Conservation (phyloP, 805 yeast species). For the Debaryomyces hansenii region DNA sequence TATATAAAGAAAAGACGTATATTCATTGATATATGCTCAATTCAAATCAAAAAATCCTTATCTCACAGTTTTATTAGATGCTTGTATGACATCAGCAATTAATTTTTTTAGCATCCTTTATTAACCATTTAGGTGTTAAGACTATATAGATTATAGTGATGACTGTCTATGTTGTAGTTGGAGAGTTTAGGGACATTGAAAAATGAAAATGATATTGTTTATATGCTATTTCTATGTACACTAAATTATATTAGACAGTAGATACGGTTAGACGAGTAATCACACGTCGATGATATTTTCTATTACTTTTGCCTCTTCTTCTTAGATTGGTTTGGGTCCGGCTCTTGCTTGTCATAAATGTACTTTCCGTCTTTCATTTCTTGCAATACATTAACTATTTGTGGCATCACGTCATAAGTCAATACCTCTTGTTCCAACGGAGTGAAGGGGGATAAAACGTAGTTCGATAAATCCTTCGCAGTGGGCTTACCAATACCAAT, state of each 20-base stretch:
- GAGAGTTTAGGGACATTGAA: too few relatives aligned
- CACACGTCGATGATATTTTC: too few relatives aligned
- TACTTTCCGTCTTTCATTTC: constrained; percentile 23
- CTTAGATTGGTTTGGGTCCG: neutral
- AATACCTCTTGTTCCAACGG: constrained; percentile 44
- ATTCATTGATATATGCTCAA: neutral
- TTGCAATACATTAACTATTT: constrained; percentile 37
- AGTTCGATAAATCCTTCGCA: constrained; percentile 53
- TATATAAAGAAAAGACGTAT: neutral
- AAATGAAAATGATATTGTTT: too few relatives aligned
- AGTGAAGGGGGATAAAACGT: constrained; percentile 60
- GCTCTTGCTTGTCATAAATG: constrained; percentile 6
- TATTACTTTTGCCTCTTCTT: neutral
- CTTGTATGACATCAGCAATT: neutral
- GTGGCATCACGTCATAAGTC: constrained; percentile 39
- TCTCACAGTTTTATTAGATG: constrained; percentile 4
- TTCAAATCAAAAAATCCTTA: constrained; percentile 3
- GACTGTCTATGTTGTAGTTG: too few relatives aligned
- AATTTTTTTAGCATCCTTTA: too few relatives aligned
- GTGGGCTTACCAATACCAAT: constrained; percentile 78
- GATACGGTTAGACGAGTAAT: too few relatives aligned
- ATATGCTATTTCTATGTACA: too few relatives aligned
- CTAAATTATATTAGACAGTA: too few relatives aligned
- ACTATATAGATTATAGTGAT: too few relatives aligned
- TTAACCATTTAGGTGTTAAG: too few relatives aligned